Base-by-base conservation (phyloP, 2,329 filamentous ascomycete species). In the Microcera coccophila region DNA sequence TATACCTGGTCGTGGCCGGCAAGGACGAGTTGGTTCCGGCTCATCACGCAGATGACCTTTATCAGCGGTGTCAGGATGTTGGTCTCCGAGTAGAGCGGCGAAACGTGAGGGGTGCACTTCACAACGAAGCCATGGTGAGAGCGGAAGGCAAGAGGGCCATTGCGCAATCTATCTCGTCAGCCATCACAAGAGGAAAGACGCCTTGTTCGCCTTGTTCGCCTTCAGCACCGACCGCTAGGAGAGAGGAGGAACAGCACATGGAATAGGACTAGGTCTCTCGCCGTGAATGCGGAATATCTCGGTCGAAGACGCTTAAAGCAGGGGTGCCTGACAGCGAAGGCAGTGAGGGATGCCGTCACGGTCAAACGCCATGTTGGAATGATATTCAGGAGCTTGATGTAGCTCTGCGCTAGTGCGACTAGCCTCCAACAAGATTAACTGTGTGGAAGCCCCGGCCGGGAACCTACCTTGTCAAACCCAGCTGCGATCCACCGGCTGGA, bases 11-110 rank as follows among this genome's bases (percentile, higher is more conserved):
- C 5, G 71, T 79, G 57, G 78, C 76, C 18, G 77, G 70, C 3
- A 77, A 70, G 46, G 79, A 82, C 50, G 79, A 82, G 57, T 58
- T 82, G 15, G 79, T 82, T 1, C 79, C 78, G 1, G 61, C 64
- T 18, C 65, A 71, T 34, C 76, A 81, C 42, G 72, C 69, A 11
- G 60, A 68, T 24, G 57, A 63, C 37, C 62, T 82, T 5, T 62
- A 71, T 39, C 61, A 67, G 44, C 67, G 70, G 41, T 81, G 77
- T 52, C 45, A 61, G 42, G 67, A 74, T 16, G 58, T 79, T 17
- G 68, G 69, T 1, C 44, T 82, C 15, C 60, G 62, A 11, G 71
- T 74, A 15, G 64, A 70, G 49, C 71, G 64, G 49, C 65, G 62
- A 39, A 64, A 64, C 20, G 67, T 80, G 24, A 59, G 59, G 5